A percentile compares a stretch with the other conserved stretches of the same genome.
Conservation (phyloP, 345 rosid genomes). For the Laguncularia racemosa region DNA sequence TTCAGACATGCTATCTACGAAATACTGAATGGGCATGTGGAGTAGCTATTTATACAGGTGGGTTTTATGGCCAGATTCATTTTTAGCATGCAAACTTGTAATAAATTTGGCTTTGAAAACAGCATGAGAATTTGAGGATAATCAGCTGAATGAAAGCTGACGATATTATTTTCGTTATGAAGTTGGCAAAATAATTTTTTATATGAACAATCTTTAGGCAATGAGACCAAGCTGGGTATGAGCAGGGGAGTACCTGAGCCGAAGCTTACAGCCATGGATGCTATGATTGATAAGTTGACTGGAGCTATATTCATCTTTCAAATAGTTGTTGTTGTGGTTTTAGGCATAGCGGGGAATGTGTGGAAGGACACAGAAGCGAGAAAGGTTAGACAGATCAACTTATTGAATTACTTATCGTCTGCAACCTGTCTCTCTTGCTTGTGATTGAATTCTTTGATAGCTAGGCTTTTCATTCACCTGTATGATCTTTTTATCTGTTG, state of each 20-base stretch:
- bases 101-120: too few species aligned
- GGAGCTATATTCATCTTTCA: slow-evolving; percentile 98
- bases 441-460: not conserved
- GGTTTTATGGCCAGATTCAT: not conserved
- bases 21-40: slow-evolving; percentile 99
- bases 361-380: slow-evolving; percentile 99
- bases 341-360: slow-evolving; percentile 92
- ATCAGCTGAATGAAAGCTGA: too few species aligned
- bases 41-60: slow-evolving; percentile 90
- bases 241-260: slow-evolving; percentile 97
- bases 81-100: not conserved
- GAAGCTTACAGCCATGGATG: slow-evolving; percentile 98
- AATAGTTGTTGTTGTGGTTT: slow-evolving; percentile 89
- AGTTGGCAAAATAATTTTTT: not conserved
- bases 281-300: slow-evolving; percentile 97
- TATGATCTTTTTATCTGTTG: too few species aligned
- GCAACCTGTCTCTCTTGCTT: not conserved
- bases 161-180: too few species aligned
- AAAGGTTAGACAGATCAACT: slow-evolving; percentile 43
- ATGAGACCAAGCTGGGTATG: slow-evolving; percentile 98
- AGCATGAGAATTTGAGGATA: too few species aligned
- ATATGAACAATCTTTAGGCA: slow-evolving; percentile 37
- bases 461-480: not conserved
- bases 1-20: slow-evolving; percentile 93
- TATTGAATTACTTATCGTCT: not conserved